phyloP scores from a whole-genome alignment of 1,284 basidiomycete genomes.

The Irpex rosettiformis region DNA sequence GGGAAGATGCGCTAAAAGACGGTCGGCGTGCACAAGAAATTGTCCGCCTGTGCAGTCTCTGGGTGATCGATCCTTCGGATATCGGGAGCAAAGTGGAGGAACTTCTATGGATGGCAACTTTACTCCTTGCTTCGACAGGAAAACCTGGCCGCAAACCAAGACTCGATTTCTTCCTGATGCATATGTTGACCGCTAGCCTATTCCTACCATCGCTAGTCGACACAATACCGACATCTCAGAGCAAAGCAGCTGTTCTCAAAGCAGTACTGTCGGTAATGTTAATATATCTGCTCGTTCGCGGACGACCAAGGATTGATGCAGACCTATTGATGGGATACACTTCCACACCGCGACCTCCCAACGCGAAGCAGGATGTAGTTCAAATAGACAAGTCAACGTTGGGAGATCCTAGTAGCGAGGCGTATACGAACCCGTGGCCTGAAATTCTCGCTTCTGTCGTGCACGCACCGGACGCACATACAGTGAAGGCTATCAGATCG shows the following conservation, averaged over 20 bases:
- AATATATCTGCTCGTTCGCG: conserved; percentile 45
- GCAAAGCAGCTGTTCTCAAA: conserved; percentile 46
- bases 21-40: conserved; percentile 43
- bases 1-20: conserved; percentile 33
- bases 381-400: conserved; percentile 28
- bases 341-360: conserved; percentile 36
- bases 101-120: conserved; percentile 5
- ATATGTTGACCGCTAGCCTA: conserved; percentile 58
- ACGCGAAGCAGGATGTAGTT: neutral
- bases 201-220: conserved; percentile 52
- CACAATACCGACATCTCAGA: conserved; percentile 32
- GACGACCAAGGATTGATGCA: conserved; percentile 55
- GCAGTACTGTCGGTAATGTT: conserved; percentile 44
- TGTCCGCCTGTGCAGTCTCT: conserved; percentile 43
- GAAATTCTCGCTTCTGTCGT: conserved; percentile 48
- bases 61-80: conserved; percentile 38
- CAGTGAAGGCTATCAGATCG: conserved; percentile 55
- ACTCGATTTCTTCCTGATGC: conserved; percentile 54
- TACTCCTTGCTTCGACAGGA: conserved; percentile 8
- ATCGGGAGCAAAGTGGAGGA: conserved; percentile 12
- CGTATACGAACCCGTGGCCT: conserved; percentile 56
- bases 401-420: conserved; percentile 34
- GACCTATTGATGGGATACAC: conserved; percentile 54
- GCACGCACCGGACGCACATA: conserved; percentile 60
- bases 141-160: conserved; percentile 11